phyloP scores from a whole-genome alignment of 495 filamentous ascomycete genomes.

The Evernia prunastri region DNA sequence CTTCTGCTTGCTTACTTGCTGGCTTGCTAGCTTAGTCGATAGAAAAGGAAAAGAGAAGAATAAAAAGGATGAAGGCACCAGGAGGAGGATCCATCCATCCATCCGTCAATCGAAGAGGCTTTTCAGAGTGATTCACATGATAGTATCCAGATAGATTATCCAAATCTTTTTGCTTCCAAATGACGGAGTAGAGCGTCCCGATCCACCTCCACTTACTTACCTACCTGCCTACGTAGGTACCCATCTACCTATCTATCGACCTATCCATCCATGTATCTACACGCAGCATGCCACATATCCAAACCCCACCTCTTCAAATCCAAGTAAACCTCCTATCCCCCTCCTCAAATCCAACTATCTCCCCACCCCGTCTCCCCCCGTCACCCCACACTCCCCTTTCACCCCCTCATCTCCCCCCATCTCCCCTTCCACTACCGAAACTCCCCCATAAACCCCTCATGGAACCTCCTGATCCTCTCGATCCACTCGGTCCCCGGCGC shows the following conservation, averaged over 20 bases:
- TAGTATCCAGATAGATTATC: too few relatives aligned
- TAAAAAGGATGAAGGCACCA: background rate
- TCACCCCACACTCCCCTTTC: background rate
- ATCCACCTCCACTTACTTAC: too few relatives aligned
- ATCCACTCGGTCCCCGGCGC: slow-evolving; percentile 96
- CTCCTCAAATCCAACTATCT: too few relatives aligned
- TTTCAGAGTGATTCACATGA: background rate
- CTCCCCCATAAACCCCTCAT: slow-evolving; percentile 84
- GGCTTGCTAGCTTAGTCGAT: too few relatives aligned
- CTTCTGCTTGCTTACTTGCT: background rate
- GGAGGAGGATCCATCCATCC: background rate
- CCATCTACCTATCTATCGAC: too few relatives aligned
- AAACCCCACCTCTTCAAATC: background rate
- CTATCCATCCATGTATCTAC: too few relatives aligned
- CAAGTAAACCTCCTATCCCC: too few relatives aligned
- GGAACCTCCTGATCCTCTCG: slow-evolving; percentile 79
- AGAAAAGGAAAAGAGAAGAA: too few relatives aligned
- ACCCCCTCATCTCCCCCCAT: background rate
- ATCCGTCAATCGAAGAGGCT: background rate
- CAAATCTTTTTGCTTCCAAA: too few relatives aligned
- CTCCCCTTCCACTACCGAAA: slow-evolving; percentile 37
- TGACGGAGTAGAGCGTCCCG: background rate
- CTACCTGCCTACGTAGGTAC: too few relatives aligned
- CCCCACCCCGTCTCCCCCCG: background rate
- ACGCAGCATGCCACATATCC: background rate